Evolutionary conservation across 208 protist genomes (phyloP).

Genomic region (Phytomonas sp.): DNA sequence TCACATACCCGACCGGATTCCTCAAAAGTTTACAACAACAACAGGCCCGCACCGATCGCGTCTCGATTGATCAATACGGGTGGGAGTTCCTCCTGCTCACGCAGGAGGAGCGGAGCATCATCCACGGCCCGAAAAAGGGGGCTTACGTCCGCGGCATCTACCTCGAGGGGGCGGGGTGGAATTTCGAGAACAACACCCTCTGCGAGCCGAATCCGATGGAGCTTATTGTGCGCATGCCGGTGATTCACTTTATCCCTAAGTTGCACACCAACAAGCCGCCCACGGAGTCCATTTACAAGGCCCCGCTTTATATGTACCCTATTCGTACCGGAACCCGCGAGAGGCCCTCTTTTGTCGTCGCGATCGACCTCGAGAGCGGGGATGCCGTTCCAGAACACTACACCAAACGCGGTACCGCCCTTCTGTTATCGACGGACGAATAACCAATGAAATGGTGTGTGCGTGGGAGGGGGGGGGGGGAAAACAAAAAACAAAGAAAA

Average conservation of each 20-base stretch:
- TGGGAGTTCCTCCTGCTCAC: slow-evolving; percentile 96
- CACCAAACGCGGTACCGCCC: slow-evolving; percentile 96
- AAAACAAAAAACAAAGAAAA: not conserved
- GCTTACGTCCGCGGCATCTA: slow-evolving; percentile 95
- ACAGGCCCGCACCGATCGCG: slow-evolving; percentile 81
- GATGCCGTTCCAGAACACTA: slow-evolving; percentile 91
- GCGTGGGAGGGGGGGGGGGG: not conserved
- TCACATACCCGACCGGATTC: slow-evolving; percentile 98
- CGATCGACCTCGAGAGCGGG: slow-evolving; percentile 91
- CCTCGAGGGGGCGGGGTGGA: slow-evolving; percentile 96
- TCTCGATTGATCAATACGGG: slow-evolving; percentile 95
- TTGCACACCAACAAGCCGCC: slow-evolving; percentile 77
- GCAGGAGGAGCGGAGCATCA: slow-evolving; percentile 87
- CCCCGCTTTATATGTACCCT: slow-evolving; percentile 97
- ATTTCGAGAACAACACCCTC: slow-evolving; percentile 79
- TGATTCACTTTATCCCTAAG: slow-evolving; percentile 98
- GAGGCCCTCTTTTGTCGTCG: slow-evolving; percentile 93
- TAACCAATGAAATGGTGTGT: slow-evolving; percentile 22
- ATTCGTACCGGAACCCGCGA: slow-evolving; percentile 94
- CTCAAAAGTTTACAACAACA: slow-evolving; percentile 96
- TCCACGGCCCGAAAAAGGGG: slow-evolving; percentile 90
- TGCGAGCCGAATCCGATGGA: slow-evolving; percentile 95
- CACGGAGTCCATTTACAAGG: slow-evolving; percentile 85
- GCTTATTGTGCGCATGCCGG: slow-evolving; percentile 94
- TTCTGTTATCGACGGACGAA: slow-evolving; percentile 92